Evolutionary conservation across 768 basidiomycete genomes (phyloP), one percentile per base, ranked within the genome.

Genomic region (Mycena rosella): DNA sequence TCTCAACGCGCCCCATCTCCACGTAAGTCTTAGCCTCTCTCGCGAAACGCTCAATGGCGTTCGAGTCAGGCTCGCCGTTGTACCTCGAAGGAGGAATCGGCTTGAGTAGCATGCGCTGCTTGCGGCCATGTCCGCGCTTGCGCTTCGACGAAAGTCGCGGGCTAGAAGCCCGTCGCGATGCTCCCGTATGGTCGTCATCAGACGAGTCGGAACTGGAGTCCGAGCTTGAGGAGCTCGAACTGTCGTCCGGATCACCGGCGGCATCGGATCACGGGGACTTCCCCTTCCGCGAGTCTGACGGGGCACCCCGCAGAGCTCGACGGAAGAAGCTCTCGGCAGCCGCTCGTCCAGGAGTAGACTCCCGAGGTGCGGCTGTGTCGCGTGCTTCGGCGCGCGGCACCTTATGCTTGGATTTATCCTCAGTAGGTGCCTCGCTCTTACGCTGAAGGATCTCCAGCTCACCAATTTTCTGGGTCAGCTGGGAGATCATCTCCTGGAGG

Each of bases 11-110:
- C 1, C 74, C 74, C 58, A 68, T 72, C 24, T 74, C 61, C 0
- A 76, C 60, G 45, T 75, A 78, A 0, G 62, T 58, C 29, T 60
- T 74, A 1, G 64, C 66, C 29, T 77, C 69, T 0, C 70, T 73
- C 22, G 78, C 65, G 38, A 79, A 80, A 1, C 68, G 38, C 55
- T 76, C 72, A 44, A 76, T 78, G 0, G 53, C 47, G 7, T 71
- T 61, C 0, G 72, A 58, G 55, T 74, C 68, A 1, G 71, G 63
- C 15, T 65, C 27, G 1, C 79, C 79, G 65, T 78, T 72, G 67
- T 78, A 80, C 2, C 60, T 44, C 6, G 66, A 51, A 0, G 76
- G 78, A 0, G 73, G 61, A 0, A 76, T 73, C 2, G 74, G 76
- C 47, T 75, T 76, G 18, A 78, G 40, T n/a, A 71, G 47, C 63